Evolutionary conservation across 306 rosid species (phyloP).

Genomic region (Vachellia pachyceras): DNA sequence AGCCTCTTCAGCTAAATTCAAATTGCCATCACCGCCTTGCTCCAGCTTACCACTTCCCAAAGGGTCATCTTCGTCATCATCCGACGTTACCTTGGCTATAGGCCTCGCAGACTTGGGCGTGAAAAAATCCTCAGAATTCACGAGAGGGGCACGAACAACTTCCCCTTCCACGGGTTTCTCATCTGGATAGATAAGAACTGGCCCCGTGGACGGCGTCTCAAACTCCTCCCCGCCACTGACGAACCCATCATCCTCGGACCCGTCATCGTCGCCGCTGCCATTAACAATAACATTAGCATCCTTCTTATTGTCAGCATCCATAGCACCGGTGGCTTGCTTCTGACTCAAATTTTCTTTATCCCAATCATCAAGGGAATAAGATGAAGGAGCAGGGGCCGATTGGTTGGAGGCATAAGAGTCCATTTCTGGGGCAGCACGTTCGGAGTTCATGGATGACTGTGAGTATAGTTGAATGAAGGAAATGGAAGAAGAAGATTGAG

Average conservation of each 20-base stretch:
- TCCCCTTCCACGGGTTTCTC: conserved; percentile 23
- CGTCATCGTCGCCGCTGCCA: conserved; percentile 37
- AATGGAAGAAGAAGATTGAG: not conserved
- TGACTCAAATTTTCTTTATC: conserved; percentile 19
- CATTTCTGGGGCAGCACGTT: conserved; percentile 12
- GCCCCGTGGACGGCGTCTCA: conserved; percentile 48
- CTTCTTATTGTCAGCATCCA: conserved; percentile 17
- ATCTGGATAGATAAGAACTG: conserved; percentile 42
- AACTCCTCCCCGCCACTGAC: conserved; percentile 67
- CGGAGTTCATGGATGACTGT: conserved; percentile 60
- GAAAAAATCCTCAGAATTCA: conserved; percentile 41
- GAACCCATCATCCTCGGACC: conserved; percentile 67
- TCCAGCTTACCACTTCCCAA: conserved; percentile 30
- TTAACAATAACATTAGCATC: conserved; percentile 9
- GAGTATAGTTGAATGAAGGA: too few species aligned
- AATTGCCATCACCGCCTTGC: conserved; percentile 29
- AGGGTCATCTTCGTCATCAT: conserved; percentile 53
- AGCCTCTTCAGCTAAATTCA: conserved; percentile 31
- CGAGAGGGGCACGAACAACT: conserved; percentile 18
- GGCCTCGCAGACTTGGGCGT: conserved; percentile 51
- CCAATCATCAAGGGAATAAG: conserved; percentile 35
- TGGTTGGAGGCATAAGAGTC: not conserved
- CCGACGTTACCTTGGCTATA: conserved; percentile 56
- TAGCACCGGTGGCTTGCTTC: conserved; percentile 8
- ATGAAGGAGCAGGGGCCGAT: conserved; percentile 45